phyloP scores from a whole-genome alignment of 306 rosid species.

The Corylus heterophylla region DNA sequence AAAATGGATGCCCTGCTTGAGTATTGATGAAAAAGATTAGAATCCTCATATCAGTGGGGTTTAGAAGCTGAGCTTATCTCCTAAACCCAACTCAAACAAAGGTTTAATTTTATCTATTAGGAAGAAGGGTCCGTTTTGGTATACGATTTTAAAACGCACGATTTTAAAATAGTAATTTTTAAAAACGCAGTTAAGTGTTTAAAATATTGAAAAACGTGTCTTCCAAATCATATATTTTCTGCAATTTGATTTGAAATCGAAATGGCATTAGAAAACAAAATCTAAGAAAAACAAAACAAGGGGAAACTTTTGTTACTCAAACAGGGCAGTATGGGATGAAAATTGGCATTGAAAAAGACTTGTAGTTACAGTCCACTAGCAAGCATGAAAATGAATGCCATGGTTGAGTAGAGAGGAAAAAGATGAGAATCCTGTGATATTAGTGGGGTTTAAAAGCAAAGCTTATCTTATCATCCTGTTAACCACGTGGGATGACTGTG shows the following conservation, averaged over 20 bases:
- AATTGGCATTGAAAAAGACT: conserved; percentile 12
- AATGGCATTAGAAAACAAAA: too few relatives aligned
- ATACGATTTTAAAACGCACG: too few relatives aligned
- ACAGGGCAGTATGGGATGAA: neutral
- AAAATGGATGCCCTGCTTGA: conserved; percentile 17
- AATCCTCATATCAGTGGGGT: conserved; percentile 21
- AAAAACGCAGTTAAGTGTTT: too few relatives aligned
- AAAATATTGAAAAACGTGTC: too few relatives aligned
- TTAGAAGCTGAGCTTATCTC: conserved; percentile 21
- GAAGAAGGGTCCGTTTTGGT: too few relatives aligned
- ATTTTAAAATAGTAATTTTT: too few relatives aligned
- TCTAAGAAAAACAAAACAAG: too few relatives aligned
- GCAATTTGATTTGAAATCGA: too few relatives aligned
- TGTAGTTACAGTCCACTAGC: conserved; percentile 9
- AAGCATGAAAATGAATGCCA: conserved; percentile 10
- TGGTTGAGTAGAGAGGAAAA: neutral
- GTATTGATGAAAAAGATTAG: conserved; percentile 3
- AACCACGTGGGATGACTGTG: conserved; percentile 30
- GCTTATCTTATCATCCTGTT: conserved; percentile 34
- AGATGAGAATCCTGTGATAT: conserved; percentile 12
- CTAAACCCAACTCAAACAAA: conserved; percentile 6
- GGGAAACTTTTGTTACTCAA: neutral
- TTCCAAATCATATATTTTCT: too few relatives aligned
- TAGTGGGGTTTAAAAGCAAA: conserved; percentile 15
- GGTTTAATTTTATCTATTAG: too few relatives aligned